Base-by-base conservation (phyloP, 2,329 filamentous ascomycete species). In the Trichophyton rubrum region DNA sequence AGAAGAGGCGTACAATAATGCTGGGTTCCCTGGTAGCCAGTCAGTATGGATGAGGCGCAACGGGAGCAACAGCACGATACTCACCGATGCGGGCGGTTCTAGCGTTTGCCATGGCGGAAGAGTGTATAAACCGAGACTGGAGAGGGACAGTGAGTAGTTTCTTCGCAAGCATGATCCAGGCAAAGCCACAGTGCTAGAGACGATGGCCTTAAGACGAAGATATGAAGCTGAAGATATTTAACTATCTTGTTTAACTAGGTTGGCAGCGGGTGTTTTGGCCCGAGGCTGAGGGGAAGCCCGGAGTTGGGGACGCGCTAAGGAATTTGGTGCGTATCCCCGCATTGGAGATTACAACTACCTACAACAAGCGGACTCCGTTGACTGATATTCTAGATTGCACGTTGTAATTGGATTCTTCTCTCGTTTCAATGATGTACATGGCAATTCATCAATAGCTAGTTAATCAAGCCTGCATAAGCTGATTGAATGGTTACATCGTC, bases 1-100 rank as follows among this genome's bases (percentile, higher is more conserved):
- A 20, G 13, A n/a, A 55, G 15, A 27, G 27, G 9, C 71, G 61
- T 73, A 78, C 76, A 78, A 78, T 38, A 78, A 66, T 41, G 74
- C 76, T 49, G 76, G 76, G 67, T 78, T 78, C 41, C 69, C 76
- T 78, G 62, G 17, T 35, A 43, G 30, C 53, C 5, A 45, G 55
- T 30, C 22, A 57, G 55, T 35, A 56, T 13, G 53, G 30, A 56
- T 40, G 15, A n/a, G 35, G 22, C 38, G 15, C 20, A n/a, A 5
- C 15, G 17, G 20, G 30, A n/a, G 17, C 7, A 11, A 30, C 15
- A n/a, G 22, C 9, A 3, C 7, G 13, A 15, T 9, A 57, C 55
- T n/a, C 17, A 57, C 55, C 17, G 55, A 57, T 57, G 20, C 55
- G 33, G 55, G 40, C 40, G 11, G 55, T 7, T 24, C 55, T 57